A percentile compares a stretch with the other conserved stretches of the same genome.
Conservation (phyloP, 2,329 filamentous ascomycete genomes). For the Calycina marina region DNA sequence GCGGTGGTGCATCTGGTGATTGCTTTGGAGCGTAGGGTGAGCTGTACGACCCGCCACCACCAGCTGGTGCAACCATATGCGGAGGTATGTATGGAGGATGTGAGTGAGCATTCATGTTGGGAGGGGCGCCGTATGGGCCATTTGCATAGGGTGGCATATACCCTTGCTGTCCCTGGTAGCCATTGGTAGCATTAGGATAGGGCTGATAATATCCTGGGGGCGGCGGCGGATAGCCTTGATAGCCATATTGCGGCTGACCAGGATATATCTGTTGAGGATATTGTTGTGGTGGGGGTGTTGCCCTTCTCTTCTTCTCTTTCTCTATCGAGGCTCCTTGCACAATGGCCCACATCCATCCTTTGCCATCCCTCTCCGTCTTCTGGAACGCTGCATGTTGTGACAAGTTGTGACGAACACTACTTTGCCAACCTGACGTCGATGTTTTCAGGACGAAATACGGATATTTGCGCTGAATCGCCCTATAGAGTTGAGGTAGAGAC, state of each 20-base stretch:
- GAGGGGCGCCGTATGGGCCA: constrained; percentile 3
- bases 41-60: constrained; percentile 16
- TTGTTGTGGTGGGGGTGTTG: constrained; percentile 28
- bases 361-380: constrained; percentile 36
- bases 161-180: constrained; percentile 13
- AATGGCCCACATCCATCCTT: constrained; percentile 42
- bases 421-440: constrained; percentile 43
- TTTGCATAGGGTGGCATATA: constrained; percentile 9
- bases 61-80: constrained; percentile 3
- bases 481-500: constrained; percentile 45
- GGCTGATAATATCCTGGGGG: constrained; percentile 15
- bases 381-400: constrained; percentile 39
- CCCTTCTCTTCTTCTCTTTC: constrained; percentile 35
- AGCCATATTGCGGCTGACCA: constrained; percentile 12
- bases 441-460: constrained; percentile 41
- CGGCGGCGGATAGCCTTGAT: constrained; percentile 9
- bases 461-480: constrained; percentile 40
- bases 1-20: constrained; percentile 4
- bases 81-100: constrained; percentile 6
- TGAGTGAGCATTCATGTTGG: constrained; percentile 8
- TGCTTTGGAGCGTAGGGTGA: constrained; percentile 23
- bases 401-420: constrained; percentile 47
- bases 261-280: constrained; percentile 17
- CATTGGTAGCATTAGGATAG: constrained; percentile 11
- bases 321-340: constrained; percentile 37